phyloP scores from a whole-genome alignment of 2,329 filamentous ascomycete species.

The Aspergillus fijiensis region DNA sequence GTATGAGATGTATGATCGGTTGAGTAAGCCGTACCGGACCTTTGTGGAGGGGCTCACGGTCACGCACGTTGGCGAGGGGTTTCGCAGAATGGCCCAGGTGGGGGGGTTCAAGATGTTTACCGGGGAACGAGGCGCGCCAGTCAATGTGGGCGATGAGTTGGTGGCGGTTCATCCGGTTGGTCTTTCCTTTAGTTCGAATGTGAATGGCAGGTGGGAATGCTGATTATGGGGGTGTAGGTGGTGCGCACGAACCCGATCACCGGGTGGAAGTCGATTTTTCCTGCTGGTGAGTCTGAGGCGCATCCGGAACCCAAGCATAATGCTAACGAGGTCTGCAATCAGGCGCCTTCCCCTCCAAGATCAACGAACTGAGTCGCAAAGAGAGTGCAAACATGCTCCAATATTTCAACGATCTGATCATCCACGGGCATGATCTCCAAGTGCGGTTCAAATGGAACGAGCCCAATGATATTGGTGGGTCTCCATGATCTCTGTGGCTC shows the following conservation, averaged over 20 bases:
- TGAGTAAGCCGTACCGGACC: constrained; percentile 55
- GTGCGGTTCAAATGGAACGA: constrained; percentile 53
- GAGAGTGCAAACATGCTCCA: constrained; percentile 47
- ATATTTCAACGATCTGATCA: constrained; percentile 46
- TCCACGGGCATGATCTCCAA: constrained; percentile 53
- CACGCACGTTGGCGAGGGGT: constrained; percentile 52
- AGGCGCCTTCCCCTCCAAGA: constrained; percentile 41
- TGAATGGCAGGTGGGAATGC: background rate
- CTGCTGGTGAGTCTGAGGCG: constrained; percentile 26
- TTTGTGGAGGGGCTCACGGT: constrained; percentile 62
- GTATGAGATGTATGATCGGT: constrained; percentile 60
- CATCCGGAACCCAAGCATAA: background rate
- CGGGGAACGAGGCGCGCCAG: constrained; percentile 52
- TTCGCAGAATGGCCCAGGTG: constrained; percentile 48
- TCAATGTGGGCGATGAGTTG: constrained; percentile 55
- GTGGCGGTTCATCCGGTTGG: constrained; percentile 50
- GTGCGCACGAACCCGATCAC: constrained; percentile 64
- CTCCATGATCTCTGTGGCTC: too few species aligned
- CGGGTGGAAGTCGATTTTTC: constrained; percentile 60
- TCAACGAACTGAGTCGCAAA: constrained; percentile 47
- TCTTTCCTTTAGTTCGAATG: background rate
- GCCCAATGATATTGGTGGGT: constrained; percentile 47
- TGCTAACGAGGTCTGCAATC: background rate
- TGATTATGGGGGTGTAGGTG: constrained; percentile 28
- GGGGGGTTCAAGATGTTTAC: constrained; percentile 38